phyloP scores from a whole-genome alignment of 495 filamentous ascomycete genomes.

The Hyphodiscus hymeniophilus region DNA sequence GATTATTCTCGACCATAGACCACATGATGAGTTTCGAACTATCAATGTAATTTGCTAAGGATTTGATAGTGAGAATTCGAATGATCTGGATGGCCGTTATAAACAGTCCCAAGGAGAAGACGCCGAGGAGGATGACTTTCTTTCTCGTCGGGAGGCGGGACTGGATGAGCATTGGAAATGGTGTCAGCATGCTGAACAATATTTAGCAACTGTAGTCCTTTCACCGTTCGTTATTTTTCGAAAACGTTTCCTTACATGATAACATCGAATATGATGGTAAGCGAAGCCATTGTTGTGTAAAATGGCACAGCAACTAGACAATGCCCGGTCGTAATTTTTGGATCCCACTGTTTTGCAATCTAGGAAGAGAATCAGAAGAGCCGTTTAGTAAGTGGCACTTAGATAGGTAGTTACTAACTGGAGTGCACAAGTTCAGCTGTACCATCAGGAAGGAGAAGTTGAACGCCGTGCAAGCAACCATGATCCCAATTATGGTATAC shows the following conservation, averaged over 20 bases:
- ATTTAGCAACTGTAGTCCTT: conserved; percentile 2
- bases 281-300: conserved; percentile 33
- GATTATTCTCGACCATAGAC: conserved; percentile 42
- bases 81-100: conserved; percentile 46
- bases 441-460: conserved; percentile 56
- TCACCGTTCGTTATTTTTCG: too few species aligned
- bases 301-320: conserved; percentile 34
- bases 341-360: conserved; percentile 40
- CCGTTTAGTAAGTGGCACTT: not conserved
- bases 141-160: conserved; percentile 31
- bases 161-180: conserved; percentile 40
- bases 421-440: conserved; percentile 37
- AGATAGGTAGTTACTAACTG: conserved; percentile 23
- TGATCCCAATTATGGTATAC: conserved; percentile 25
- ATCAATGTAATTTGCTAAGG: conserved; percentile 35
- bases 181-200: conserved; percentile 33
- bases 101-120: conserved; percentile 46
- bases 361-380: conserved; percentile 4
- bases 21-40: conserved; percentile 39
- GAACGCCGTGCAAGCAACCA: conserved; percentile 51
- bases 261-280: conserved; percentile 40
- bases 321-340: conserved; percentile 24
- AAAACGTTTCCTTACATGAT: conserved; percentile 29
- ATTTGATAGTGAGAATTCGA: conserved; percentile 41
- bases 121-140: conserved; percentile 34